Percentiles rank a stretch among this genome's conserved stretches.
phyloP scores from a whole-genome alignment of 495 filamentous ascomycete genomes.

The Xylaria grammica region DNA sequence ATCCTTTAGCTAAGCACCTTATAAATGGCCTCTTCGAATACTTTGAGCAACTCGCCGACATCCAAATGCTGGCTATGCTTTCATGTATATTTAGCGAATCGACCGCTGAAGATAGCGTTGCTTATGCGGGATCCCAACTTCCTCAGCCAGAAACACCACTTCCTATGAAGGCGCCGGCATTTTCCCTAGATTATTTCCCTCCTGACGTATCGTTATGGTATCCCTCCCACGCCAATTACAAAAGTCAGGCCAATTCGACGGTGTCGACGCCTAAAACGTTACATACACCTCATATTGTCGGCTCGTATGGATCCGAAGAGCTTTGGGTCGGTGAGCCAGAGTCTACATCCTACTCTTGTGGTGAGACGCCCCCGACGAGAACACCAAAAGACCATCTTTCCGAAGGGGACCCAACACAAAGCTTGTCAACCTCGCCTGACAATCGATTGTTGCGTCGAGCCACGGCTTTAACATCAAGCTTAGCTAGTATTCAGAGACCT shows the following conservation, averaged over 20 bases:
- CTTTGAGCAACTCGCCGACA: slow-evolving; percentile 78
- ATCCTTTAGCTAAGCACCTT: slow-evolving; percentile 79
- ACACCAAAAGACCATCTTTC: slow-evolving; percentile 39
- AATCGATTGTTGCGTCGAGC: slow-evolving; percentile 55
- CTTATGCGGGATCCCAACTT: slow-evolving; percentile 51
- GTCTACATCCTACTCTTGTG: slow-evolving; percentile 60
- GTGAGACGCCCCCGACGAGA: slow-evolving; percentile 69
- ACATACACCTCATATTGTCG: slow-evolving; percentile 61
- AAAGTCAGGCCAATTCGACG: slow-evolving; percentile 53
- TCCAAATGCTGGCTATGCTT: slow-evolving; percentile 96
- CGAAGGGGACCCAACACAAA: slow-evolving; percentile 53
- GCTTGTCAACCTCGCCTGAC: slow-evolving; percentile 75
- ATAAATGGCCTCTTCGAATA: slow-evolving; percentile 73
- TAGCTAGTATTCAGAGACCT: slow-evolving; percentile 74
- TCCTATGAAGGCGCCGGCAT: slow-evolving; percentile 67
- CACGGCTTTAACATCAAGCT: slow-evolving; percentile 64
- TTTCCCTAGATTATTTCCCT: slow-evolving; percentile 72
- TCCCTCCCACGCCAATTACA: slow-evolving; percentile 25
- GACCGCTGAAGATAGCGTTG: slow-evolving; percentile 51
- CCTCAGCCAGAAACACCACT: slow-evolving; percentile 61
- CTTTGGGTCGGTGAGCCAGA: slow-evolving; percentile 54
- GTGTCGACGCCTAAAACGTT: slow-evolving; percentile 65
- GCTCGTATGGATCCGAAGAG: slow-evolving; percentile 65
- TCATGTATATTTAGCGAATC: slow-evolving; percentile 84
- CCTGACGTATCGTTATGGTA: slow-evolving; percentile 63